phyloP scores from a whole-genome alignment of 495 filamentous ascomycete species.

The Platismatia glauca region DNA sequence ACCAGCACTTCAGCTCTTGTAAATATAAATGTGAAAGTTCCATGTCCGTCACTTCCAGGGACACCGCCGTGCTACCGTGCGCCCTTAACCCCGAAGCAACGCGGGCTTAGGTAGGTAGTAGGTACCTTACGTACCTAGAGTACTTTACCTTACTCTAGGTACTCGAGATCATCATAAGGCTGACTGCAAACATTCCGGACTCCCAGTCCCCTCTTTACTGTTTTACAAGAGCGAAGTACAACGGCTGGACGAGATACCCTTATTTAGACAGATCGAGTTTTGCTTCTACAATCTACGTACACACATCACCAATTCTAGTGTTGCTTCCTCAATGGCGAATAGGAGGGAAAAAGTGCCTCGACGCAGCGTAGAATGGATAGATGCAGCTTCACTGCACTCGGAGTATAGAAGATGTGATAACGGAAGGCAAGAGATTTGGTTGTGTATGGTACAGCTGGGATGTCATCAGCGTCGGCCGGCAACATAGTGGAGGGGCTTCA shows the following conservation, averaged over 20 bases:
- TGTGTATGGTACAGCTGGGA: slow-evolving; percentile 17
- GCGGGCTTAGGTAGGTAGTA: no score
- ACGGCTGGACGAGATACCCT: no score
- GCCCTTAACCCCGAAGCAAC: neutral
- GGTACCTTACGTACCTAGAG: no score
- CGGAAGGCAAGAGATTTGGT: slow-evolving; percentile 5
- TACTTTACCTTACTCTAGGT: no score
- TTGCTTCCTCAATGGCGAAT: slow-evolving; percentile 2
- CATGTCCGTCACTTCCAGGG: no score
- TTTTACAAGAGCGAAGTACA: no score
- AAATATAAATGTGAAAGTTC: neutral
- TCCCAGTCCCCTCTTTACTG: no score
- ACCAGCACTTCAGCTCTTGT: neutral
- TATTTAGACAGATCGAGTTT: no score
- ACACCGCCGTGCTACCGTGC: no score
- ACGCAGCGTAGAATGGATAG: neutral
- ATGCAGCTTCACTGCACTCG: neutral
- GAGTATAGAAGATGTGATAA: neutral
- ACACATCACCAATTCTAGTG: slow-evolving; percentile 5
- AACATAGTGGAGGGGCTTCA: neutral
- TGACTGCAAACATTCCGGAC: neutral
- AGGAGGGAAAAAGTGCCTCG: neutral
- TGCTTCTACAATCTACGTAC: slow-evolving; percentile 16
- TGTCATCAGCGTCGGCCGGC: neutral
- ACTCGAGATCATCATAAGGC: neutral